These are phyloP conservation scores for Camellia oleifera DNA, from an alignment of 179 eudicot genomes.

Conservation along the genomic window DNA sequence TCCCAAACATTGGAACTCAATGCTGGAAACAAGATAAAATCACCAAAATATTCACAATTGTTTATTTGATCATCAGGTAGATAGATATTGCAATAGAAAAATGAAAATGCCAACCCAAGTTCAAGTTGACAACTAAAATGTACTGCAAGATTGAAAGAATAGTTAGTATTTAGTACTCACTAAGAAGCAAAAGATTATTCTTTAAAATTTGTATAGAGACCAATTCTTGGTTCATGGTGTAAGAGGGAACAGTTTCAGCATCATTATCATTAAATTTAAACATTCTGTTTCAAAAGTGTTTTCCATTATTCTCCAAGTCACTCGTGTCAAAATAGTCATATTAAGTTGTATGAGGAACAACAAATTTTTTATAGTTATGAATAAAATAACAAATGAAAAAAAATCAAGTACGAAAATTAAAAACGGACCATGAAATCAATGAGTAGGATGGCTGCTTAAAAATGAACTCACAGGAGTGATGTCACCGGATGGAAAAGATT, in stretches of 20 bases:
- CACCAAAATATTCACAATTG: background rate
- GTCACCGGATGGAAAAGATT: slow-evolving; percentile 56
- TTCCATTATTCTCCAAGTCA: background rate
- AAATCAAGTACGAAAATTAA: background rate
- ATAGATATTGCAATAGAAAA: background rate
- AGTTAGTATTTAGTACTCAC: too few relatives aligned
- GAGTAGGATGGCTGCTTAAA: background rate
- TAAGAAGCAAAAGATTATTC: too few relatives aligned
- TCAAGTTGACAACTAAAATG: background rate
- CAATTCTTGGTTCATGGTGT: background rate
- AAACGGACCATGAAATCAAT: background rate
- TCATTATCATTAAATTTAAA: background rate
- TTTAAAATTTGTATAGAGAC: too few relatives aligned
- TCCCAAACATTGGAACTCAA: background rate
- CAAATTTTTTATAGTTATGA: background rate
- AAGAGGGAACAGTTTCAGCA: background rate
- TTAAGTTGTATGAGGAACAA: background rate
- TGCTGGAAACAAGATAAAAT: background rate
- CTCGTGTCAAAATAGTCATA: background rate
- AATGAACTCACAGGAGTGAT: slow-evolving; percentile 49
- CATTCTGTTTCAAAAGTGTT: background rate
- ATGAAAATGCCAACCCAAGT: background rate
- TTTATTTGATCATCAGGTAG: background rate
- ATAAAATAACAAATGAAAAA: background rate
- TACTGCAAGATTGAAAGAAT: background rate